Evolutionary conservation across 1,284 basidiomycete genomes (phyloP), one percentile per base, ranked within the genome.

Genomic region (Marasmius oreades): DNA sequence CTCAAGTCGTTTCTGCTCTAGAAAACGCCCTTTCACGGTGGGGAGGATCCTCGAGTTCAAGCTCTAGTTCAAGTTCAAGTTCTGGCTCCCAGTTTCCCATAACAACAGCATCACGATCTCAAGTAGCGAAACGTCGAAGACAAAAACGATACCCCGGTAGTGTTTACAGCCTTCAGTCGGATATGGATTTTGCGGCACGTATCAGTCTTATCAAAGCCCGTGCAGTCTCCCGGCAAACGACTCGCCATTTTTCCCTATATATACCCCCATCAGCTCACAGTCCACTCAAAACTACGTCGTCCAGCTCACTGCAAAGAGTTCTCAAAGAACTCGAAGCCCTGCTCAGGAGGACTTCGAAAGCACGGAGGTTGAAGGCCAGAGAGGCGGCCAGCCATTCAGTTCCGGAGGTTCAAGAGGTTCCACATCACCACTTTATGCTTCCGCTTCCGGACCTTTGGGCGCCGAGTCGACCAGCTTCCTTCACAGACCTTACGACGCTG

Each of bases 161-260:
- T 52, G 58, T 81, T 26, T 76, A 75, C 47, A 80, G 78, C 31
- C 66, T 75, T 37, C 74, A 76, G 56, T 83, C 84, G 4, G 83
- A 86, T 67, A 74, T 77, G 47, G 77, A 84, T 55, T 77, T 88
- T 39, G 76, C 77, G 1, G 81, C 73, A 53, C 74, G 69, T 44
- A 77, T 79, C 37, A 72, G 78, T 45, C 77, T 81, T 44, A 74
- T 85, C 50, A 80, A 79, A 58, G 86, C 86, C 43, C 77, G 85
- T 20, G 79, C 83, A 62, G 77, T 82, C 61, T 78, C 79, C 23
- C 75, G 85, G 58, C 75, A 79, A 53, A 72, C 82, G 50, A 78
- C 82, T 43, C 77, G 90, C 57, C 80, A 84, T 58, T 93, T 92
- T 67, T 77, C 78, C 10, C 73, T 90, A 11, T 88, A 88, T 64